Percentiles rank a stretch among this genome's conserved stretches.
Evolutionary conservation across 495 filamentous ascomycete genomes (phyloP).

Genomic region (Cercophora scortea): DNA sequence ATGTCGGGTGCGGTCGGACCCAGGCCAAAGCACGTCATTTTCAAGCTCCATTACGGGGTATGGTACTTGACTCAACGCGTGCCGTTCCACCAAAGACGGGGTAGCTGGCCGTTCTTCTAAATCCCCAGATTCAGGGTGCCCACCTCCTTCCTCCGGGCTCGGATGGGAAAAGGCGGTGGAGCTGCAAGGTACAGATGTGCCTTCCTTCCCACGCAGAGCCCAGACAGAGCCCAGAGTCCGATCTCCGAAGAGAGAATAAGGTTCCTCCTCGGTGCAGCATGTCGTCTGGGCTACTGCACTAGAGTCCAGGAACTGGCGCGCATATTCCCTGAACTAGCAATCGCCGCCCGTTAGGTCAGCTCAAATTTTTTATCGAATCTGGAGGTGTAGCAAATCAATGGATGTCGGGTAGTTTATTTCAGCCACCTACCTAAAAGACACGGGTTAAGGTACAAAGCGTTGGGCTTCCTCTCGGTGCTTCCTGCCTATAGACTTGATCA

Average conservation of each 20-base stretch:
- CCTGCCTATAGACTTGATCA: no score
- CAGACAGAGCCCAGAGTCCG: not conserved
- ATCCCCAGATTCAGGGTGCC: not conserved
- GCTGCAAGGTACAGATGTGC: not conserved
- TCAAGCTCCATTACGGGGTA: slow-evolving; percentile 6
- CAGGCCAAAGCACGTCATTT: slow-evolving; percentile 16
- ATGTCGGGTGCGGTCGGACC: not conserved
- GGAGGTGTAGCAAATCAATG: no score
- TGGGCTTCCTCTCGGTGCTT: no score
- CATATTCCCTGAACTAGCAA: no score
- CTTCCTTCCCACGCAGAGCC: not conserved
- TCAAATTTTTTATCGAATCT: no score
- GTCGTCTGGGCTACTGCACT: no score
- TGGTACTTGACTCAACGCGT: not conserved
- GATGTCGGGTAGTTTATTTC: no score
- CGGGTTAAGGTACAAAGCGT: no score
- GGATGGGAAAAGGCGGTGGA: slow-evolving; percentile 20
- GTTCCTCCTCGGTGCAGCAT: no score
- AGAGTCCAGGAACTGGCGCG: no score
- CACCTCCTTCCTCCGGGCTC: slow-evolving; percentile 13
- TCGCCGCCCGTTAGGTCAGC: no score
- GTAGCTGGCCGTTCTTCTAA: not conserved
- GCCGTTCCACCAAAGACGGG: not conserved
- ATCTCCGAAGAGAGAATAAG: not conserved
- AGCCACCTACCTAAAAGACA: no score